Percentiles rank a stretch among this genome's conserved stretches.
Conservation (phyloP, 2,329 filamentous ascomycete genomes). For the Cadophora luteo-olivacea region DNA sequence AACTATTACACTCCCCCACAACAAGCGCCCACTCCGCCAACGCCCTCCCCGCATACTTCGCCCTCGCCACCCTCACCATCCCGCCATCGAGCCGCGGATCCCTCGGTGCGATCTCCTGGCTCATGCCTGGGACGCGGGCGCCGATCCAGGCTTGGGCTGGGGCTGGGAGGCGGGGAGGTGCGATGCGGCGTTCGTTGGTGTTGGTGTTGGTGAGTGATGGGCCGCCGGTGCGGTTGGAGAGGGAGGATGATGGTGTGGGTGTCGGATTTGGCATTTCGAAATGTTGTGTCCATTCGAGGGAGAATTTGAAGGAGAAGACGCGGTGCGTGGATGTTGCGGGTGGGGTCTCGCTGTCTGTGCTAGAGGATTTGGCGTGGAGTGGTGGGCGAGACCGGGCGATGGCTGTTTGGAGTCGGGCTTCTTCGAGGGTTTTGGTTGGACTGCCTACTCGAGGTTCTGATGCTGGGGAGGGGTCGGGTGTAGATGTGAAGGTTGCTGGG, state of each 20-base stretch:
- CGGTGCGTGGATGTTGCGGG: conserved; percentile 51
- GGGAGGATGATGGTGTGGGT: neutral
- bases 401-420: conserved; percentile 57
- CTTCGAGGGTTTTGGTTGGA: conserved; percentile 56
- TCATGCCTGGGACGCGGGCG: conserved; percentile 42
- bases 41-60: conserved; percentile 72
- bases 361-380: conserved; percentile 57
- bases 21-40: conserved; percentile 81
- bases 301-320: conserved; percentile 76
- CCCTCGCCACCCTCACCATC: conserved; percentile 44
- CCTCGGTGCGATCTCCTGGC: conserved; percentile 36
- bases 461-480: conserved; percentile 20
- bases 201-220: neutral
- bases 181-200: conserved; percentile 62
- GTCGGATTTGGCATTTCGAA: conserved; percentile 49
- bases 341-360: conserved; percentile 61
- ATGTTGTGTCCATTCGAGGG: conserved; percentile 67
- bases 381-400: conserved; percentile 48
- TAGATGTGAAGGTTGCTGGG: conserved; percentile 49
- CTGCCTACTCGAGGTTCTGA: conserved; percentile 19
- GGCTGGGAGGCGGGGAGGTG: conserved; percentile 71
- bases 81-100: conserved; percentile 36
- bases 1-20: conserved; percentile 80
- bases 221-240: neutral
- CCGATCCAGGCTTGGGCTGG: conserved; percentile 71